Percentiles rank a stretch among this genome's conserved stretches.
Evolutionary conservation across 2,329 filamentous ascomycete species (phyloP).

Genomic region (Verticillium nubilum): DNA sequence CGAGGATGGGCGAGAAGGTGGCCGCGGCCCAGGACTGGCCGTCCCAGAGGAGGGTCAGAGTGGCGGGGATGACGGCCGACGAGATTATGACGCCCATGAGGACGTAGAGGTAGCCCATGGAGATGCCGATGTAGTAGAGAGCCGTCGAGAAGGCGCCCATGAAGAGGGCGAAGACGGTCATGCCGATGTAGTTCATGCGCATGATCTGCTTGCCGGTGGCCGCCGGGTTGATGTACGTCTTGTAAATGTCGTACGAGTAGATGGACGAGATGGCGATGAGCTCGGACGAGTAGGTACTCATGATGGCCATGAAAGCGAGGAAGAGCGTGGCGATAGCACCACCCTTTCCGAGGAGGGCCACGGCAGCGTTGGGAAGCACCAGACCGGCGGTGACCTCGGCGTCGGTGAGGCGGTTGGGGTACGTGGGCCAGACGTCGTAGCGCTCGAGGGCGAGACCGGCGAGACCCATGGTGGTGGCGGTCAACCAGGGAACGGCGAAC

Average conservation of each 20-base stretch:
- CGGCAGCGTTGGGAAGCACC: constrained; percentile 78
- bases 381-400: constrained; percentile 77
- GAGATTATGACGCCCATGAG: constrained; percentile 83
- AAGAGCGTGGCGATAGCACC: constrained; percentile 75
- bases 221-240: constrained; percentile 70
- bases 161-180: constrained; percentile 62
- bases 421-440: constrained; percentile 67
- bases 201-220: constrained; percentile 68
- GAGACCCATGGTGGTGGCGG: constrained; percentile 83
- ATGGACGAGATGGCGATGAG: constrained; percentile 85
- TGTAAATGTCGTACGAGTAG: constrained; percentile 74
- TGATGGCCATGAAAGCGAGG: constrained; percentile 87
- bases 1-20: constrained; percentile 61
- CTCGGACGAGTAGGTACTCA: constrained; percentile 75
- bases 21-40: constrained; percentile 57
- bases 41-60: constrained; percentile 68
- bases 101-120: constrained; percentile 76
- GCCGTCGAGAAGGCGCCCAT: constrained; percentile 72
- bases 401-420: constrained; percentile 63
- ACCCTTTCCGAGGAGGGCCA: constrained; percentile 75
- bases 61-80: constrained; percentile 68
- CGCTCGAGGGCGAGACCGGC: constrained; percentile 74
- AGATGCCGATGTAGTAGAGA: constrained; percentile 61
- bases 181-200: constrained; percentile 62
- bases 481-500: constrained; percentile 92